Conservation (phyloP, 805 yeast species). For the Phaffomyces opuntiae region DNA sequence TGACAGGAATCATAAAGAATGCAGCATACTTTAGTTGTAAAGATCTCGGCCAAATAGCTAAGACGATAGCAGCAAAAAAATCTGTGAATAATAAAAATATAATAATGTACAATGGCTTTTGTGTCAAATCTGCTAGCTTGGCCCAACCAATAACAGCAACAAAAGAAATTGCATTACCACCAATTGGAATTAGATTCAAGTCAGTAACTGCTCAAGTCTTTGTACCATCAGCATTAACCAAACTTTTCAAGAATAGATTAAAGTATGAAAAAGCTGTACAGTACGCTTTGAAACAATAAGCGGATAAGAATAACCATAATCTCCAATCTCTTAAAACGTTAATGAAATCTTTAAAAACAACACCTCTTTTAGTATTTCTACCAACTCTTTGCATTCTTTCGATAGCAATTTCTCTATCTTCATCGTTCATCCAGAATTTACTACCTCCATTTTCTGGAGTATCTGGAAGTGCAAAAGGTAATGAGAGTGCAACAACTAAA, state of each 20-base stretch:
- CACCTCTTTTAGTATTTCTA: conserved; percentile 9
- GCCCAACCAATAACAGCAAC: conserved; percentile 11
- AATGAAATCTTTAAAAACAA: conserved; percentile 2
- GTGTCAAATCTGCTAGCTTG: conserved; percentile 10
- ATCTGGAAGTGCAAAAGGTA: conserved; percentile 33
- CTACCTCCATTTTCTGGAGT: conserved; percentile 23
- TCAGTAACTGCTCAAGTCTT: conserved; percentile 5
- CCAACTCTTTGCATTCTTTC: conserved; percentile 14
- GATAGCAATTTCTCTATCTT: conserved; percentile 25
- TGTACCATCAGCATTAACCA: conserved; percentile 12
- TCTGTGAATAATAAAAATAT: conserved; percentile 1
- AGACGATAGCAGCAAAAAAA: conserved; percentile 6
- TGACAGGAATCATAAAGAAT: conserved; percentile 9
- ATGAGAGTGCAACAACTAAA: conserved; percentile 25
- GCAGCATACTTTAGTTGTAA: conserved; percentile 9
- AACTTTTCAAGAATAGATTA: conserved; percentile 13
- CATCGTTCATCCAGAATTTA: conserved; percentile 25
- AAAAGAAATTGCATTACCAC: conserved; percentile 13
- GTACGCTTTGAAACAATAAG: conserved; percentile 8
- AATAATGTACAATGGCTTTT: conserved; percentile 5
- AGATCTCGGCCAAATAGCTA: conserved; percentile 9
- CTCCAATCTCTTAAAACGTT: conserved; percentile 8
- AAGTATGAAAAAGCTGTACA: conserved; percentile 9
- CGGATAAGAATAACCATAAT: conserved; percentile 10
- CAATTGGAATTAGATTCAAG: conserved; percentile 17